Conservation (phyloP, 345 rosid species). For the Stellera chamaejasme region DNA sequence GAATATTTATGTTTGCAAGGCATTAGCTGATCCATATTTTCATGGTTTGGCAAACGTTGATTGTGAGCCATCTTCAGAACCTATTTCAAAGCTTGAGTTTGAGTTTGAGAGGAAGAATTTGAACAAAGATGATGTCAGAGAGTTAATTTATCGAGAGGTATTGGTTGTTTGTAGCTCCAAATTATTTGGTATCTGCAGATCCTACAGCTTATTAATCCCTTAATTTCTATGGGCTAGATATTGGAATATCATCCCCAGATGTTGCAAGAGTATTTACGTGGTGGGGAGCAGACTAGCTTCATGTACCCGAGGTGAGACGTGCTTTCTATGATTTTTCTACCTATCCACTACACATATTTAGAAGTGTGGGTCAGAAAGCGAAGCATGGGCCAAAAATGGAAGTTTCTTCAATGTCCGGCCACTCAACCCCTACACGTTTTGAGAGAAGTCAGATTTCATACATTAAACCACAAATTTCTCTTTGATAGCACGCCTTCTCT, state of each 20-base stretch:
- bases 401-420: constrained; percentile 90
- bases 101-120: constrained; percentile 90
- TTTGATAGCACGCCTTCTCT: constrained; percentile 12
- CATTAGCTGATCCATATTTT: constrained; percentile 78
- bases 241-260: constrained; percentile 91
- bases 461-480: background rate
- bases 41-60: constrained; percentile 71
- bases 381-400: constrained; percentile 80
- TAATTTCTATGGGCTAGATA: constrained; percentile 37
- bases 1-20: constrained; percentile 33
- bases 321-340: background rate
- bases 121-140: constrained; percentile 88
- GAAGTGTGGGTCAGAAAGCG: constrained; percentile 46
- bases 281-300: constrained; percentile 91
- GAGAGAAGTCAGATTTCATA: background rate
- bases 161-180: constrained; percentile 10
- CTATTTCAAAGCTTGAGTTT: constrained; percentile 87
- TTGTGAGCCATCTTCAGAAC: constrained; percentile 70
- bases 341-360: too few relatives aligned
- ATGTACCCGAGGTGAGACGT: constrained; percentile 73
- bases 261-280: constrained; percentile 80
- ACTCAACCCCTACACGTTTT: constrained; percentile 61
- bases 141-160: constrained; percentile 89
- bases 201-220: background rate
- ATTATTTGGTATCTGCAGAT: background rate